Base-by-base conservation (phyloP, 1,284 basidiomycete species). In the Papiliotrema nemorosa region DNA sequence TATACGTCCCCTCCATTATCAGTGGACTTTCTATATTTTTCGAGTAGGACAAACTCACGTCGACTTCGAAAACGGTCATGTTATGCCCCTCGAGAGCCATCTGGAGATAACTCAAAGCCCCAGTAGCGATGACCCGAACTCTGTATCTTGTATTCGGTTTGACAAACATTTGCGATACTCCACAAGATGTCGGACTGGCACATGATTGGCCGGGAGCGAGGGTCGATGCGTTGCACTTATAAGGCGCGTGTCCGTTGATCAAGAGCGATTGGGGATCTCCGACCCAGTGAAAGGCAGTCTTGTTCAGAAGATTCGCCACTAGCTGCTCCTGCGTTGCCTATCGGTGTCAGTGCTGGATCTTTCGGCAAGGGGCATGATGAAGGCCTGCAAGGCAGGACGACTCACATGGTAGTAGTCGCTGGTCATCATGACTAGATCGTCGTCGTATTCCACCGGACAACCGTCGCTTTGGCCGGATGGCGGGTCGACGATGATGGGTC, bases 391-490 rank as follows among this genome's bases (percentile, higher is more conserved):
- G 27, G n/a, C 22, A 29, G 7, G 22, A 31, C n/a, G 39, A 41
- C 45, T 34, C 26, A 52, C 54, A 42, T 55, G 54, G 18, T 48
- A 55, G 29, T 48, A 47, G 37, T 55, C 54, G 21, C 16, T 22
- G 3, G 52, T 6, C 45, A 52, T 44, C 45, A 55, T 52, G 40
- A 55, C 43, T 10, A 55, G 24, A 4, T 55, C 54, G 14, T 55
- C 50, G 37, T 52, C 54, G 26, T 52, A 55, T 36, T 55, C 46
- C 6, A 55, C 50, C 6, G 54, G 54, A n/a, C n/a, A n/a, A n/a
- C n/a, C n/a, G n/a, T n/a, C n/a, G n/a, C 40, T 24, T 5, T 21
- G 14, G 7, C 18, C 38, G 5, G 42, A 34, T 7, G 39, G 31
- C 20, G 40, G 45, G 16, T 55, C 46, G 13, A 55, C 47, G n/a